Evolutionary conservation across 441 rosid genomes (phyloP), one percentile per base, ranked within the genome.

Genomic region (Rhodomyrtus psidioides): DNA sequence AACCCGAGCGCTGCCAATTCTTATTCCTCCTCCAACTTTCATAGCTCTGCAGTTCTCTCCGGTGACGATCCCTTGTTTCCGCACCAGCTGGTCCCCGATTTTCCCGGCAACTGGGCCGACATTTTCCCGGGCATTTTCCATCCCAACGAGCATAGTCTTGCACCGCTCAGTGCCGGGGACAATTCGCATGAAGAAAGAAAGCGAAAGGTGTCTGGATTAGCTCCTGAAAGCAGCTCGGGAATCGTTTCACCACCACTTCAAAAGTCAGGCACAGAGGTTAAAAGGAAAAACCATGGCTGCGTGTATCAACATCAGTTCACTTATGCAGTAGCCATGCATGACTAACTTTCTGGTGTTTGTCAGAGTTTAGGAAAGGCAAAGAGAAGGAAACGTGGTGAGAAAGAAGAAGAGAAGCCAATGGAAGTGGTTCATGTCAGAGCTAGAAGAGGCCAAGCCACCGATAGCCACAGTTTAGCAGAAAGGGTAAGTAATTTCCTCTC

Each of bases 371-470:
- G 90, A 82, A 91, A 92, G 89, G 93, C 93, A 83, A 94, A 96
- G 82, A 93, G 89, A 86, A 89, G 65, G 79, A 94, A 92, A 87
- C 83, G 57, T 82, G 89, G 74, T 34, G 94, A 89, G 54, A 90
- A 90, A 59, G 92, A 87, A 70, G 91, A 89, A 39, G 88, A 91
- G 88, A 91, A 89, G 60, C 88, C 89, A 53, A 90, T 88, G 86
- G 95, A 92, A 81, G 94, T 93, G 55, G 94, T 94, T 90, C 96
- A 94, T 88, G 95, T 94, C 56, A 93, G 96, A 91, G 96, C 96
- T 62, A 90, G 90, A 89, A 91, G 96, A 90, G 96, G 96, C 27
- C 94, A 94, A 88, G 96, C 96, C 81, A 93, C 95, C 82, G 94
- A 94, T 86, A 94, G 93, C 87, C 96, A 93, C 89, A 94, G 96